Evolutionary conservation across 306 rosid genomes (phyloP).

Genomic region (Vigna radiata): DNA sequence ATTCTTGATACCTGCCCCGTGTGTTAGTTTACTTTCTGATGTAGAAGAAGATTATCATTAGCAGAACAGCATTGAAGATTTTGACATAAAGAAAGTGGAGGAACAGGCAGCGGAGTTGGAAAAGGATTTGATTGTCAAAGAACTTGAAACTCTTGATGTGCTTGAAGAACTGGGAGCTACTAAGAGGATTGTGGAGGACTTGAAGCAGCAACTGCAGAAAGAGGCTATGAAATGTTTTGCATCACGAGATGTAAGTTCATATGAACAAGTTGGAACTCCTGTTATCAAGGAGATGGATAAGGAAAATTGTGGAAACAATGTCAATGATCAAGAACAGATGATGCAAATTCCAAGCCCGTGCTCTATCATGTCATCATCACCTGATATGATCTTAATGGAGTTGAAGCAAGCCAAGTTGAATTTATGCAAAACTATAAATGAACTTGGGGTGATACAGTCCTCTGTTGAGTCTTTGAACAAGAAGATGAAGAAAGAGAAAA

Average conservation of each 20-base stretch:
- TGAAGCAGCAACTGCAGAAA: constrained; percentile 78
- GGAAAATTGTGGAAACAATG: constrained; percentile 50
- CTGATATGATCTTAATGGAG: constrained; percentile 87
- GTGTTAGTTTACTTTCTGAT: constrained; percentile 48
- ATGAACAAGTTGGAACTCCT: constrained; percentile 60
- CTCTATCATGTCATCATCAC: constrained; percentile 54
- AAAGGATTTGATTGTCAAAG: constrained; percentile 95
- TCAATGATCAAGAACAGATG: constrained; percentile 51
- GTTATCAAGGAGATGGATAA: constrained; percentile 67
- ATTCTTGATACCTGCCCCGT: constrained; percentile 27
- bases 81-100: constrained; percentile 93
- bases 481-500: constrained; percentile 81
- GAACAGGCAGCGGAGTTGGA: constrained; percentile 95
- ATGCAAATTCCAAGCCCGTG: constrained; percentile 60
- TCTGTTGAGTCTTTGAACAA: constrained; percentile 81
- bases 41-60: constrained; percentile 44
- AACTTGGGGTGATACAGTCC: constrained; percentile 79
- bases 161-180: constrained; percentile 92
- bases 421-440: constrained; percentile 83
- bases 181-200: constrained; percentile 83
- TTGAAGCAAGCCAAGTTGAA: constrained; percentile 85
- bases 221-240: constrained; percentile 71
- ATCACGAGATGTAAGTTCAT: constrained; percentile 50
- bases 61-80: constrained; percentile 60
- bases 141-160: constrained; percentile 92